These are phyloP conservation scores for Penicillium aurantiogriseum DNA, from an alignment of 2,329 filamentous ascomycete species.

Conservation along the genomic window DNA sequence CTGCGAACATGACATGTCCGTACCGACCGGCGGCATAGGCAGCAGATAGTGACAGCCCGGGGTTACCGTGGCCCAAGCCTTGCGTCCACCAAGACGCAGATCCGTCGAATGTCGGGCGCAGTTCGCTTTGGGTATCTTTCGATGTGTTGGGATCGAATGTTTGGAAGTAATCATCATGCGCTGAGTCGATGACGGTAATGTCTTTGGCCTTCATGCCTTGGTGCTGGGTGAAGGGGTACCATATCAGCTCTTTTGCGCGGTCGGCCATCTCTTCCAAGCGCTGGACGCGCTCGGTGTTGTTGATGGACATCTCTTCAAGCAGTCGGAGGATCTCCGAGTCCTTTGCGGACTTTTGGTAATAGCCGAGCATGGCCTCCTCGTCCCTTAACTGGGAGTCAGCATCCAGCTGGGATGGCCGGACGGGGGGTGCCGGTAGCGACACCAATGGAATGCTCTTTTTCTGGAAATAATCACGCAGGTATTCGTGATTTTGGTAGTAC, in stretches of 20 bases:
- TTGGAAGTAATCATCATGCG: conserved; percentile 76
- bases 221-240: conserved; percentile 88
- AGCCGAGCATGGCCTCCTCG: conserved; percentile 57
- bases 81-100: conserved; percentile 93
- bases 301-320: conserved; percentile 52
- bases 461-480: conserved; percentile 66
- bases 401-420: conserved; percentile 31
- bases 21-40: conserved; percentile 81
- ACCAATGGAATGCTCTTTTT: conserved; percentile 58
- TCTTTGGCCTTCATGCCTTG: conserved; percentile 59
- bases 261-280: conserved; percentile 61
- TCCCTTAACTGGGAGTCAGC: conserved; percentile 49
- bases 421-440: conserved; percentile 60
- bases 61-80: conserved; percentile 76
- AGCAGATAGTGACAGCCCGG: conserved; percentile 68
- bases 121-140: conserved; percentile 32
- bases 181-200: conserved; percentile 76
- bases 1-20: conserved; percentile 85
- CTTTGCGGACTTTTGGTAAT: conserved; percentile 57
- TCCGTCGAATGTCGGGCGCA: conserved; percentile 72
- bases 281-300: conserved; percentile 57
- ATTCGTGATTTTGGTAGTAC: conserved; percentile 66
- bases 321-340: conserved; percentile 45
- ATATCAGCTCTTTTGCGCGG: conserved; percentile 65
- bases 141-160: conserved; percentile 44